These are phyloP conservation scores for Umbelopsis sp. DNA, from an alignment of 192 early-diverging fungal species.

Conservation along the genomic window DNA sequence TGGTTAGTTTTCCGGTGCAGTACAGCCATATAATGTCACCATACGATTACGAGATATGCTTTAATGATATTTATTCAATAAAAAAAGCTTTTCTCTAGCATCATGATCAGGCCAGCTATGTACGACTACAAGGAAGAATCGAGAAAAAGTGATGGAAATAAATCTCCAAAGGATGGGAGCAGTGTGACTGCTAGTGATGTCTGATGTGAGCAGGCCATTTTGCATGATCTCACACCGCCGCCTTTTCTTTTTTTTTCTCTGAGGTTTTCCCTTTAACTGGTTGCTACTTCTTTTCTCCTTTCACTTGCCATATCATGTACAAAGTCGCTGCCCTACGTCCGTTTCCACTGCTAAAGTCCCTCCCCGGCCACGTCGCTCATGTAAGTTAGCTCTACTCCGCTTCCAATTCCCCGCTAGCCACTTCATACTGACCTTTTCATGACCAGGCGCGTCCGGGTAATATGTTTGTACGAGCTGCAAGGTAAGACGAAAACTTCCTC, in stretches of 20 bases:
- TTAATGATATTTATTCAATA: too few relatives aligned
- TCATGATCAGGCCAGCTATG: too few relatives aligned
- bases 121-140: too few relatives aligned
- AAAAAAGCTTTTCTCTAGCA: too few relatives aligned
- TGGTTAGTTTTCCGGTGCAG: too few relatives aligned
- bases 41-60: too few relatives aligned
- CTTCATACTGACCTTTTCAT: not conserved
- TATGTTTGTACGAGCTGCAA: constrained; percentile 13
- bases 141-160: too few relatives aligned
- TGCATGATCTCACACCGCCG: constrained; percentile 8
- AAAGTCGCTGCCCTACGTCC: not conserved
- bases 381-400: not conserved
- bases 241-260: not conserved
- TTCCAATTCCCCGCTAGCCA: not conserved
- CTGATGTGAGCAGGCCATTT: too few relatives aligned
- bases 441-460: constrained; percentile 12
- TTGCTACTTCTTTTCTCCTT: constrained; percentile 3
- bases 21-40: too few relatives aligned
- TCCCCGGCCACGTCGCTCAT: not conserved
- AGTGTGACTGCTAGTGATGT: too few relatives aligned
- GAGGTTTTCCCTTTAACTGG: not conserved
- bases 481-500: not conserved
- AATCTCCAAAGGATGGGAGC: too few relatives aligned
- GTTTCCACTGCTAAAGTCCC: not conserved
- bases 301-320: constrained; percentile 9